Base-by-base conservation (phyloP, 225 moss, liverwort and hornwort species). In the Bryoerythrophyllum caledonicum region DNA sequence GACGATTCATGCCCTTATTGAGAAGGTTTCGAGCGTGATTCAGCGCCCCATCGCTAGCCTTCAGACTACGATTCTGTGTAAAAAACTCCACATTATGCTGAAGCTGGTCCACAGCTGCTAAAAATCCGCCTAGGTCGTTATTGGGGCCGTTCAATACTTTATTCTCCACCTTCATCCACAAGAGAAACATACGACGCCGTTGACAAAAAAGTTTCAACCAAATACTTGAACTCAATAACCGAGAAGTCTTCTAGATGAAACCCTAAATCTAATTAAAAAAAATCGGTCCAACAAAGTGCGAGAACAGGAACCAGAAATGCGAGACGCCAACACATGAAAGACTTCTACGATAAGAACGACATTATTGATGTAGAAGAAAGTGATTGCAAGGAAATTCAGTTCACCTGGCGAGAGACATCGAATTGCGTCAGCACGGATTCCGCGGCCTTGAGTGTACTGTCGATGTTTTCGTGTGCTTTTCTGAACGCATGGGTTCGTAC, bases 41-140 rank as follows among this genome's bases (percentile, higher is more conserved):
- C 24, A 95, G 88, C 12, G 95, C 93, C 78, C 85, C 88, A 57
- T 95, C 91, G 75, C 95, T 95, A 57, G 91, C 91, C 81, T 95
- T 95, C 48, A 93, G 88, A 84, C 55, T 93, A 58, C 90, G 91
- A 80, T 95, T 90, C 21, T 86, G 80, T 10, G 91, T 81, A 54
- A 95, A 95, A 73, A 95, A 93, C 67, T 95, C 93, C 60, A 95
- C 93, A 74, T 93, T 95, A 26, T 80, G 75, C 82, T 89, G 92
- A 65, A 95, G 81, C 81, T 90, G 90, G 70, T 93, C 95, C 32
- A 93, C 87, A 74, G 93, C 95, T 77, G 74, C 86, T 79, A 95
- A 79, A 71, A 95, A 95, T 57, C 88, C 90, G 57, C 40, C 60
- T 27, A 90, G 77, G 68, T 94, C 85, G 25, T 87, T 88, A 57